These are phyloP conservation scores for Pterocarpus macrocarpus DNA, from an alignment of 306 rosid species.

Conservation along the genomic window DNA sequence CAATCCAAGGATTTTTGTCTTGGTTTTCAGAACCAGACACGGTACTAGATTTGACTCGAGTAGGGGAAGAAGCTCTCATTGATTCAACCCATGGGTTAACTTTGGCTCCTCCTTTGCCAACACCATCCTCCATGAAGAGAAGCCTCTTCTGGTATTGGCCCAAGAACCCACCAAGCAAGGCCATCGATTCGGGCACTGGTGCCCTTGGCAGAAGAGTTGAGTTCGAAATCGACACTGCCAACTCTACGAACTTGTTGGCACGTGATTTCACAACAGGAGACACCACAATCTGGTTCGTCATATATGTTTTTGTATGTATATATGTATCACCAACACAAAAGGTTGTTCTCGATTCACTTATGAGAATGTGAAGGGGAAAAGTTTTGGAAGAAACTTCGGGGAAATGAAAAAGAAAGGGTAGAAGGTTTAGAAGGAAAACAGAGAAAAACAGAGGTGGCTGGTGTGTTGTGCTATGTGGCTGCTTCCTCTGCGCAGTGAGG, in stretches of 20 bases:
- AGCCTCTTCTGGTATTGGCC: conserved; percentile 55
- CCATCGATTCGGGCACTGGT: conserved; percentile 47
- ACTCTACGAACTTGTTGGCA: conserved; percentile 51
- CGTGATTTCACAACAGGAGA: conserved; percentile 57
- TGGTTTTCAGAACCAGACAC: conserved; percentile 41
- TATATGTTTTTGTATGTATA: neutral
- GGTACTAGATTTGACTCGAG: conserved; percentile 52
- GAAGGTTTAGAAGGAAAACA: conserved; percentile 25
- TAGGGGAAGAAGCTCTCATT: conserved; percentile 92
- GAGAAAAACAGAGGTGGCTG: conserved; percentile 45
- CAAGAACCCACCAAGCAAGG: conserved; percentile 52
- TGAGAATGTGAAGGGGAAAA: neutral
- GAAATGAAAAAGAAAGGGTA: neutral
- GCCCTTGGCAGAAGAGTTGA: conserved; percentile 46
- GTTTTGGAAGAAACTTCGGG: neutral
- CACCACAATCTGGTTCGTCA: conserved; percentile 76
- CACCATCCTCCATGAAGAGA: conserved; percentile 56
- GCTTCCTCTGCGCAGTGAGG: conserved; percentile 38
- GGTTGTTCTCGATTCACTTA: neutral
- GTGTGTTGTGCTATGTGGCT: conserved; percentile 32
- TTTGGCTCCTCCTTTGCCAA: conserved; percentile 46
- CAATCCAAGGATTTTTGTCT: conserved; percentile 64
- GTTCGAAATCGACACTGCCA: conserved; percentile 55
- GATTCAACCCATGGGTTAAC: conserved; percentile 77
- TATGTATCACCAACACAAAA: neutral